A percentile compares a stretch with the other conserved stretches of the same genome.
These are phyloP conservation scores for Exobasidium rhododendri DNA, from an alignment of 1,284 basidiomycete genomes.

Conservation along the genomic window DNA sequence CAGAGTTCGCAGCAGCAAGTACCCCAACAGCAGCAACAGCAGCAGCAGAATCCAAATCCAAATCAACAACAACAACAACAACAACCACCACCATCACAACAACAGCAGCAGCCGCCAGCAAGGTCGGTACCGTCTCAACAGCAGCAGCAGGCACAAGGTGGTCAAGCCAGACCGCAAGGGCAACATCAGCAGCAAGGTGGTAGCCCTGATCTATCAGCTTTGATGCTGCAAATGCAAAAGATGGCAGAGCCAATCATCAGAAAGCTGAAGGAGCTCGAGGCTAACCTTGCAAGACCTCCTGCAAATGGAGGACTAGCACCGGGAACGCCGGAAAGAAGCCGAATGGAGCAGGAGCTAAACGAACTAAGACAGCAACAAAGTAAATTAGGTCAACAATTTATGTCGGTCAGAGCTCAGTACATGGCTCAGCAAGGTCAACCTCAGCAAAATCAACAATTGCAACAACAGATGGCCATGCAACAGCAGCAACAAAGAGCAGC, in stretches of 20 bases:
- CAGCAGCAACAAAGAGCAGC: slow-evolving; percentile 11
- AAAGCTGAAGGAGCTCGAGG: slow-evolving; percentile 24
- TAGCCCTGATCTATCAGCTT: slow-evolving; percentile 6
- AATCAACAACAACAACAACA: slow-evolving; percentile 31
- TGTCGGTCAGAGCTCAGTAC: slow-evolving; percentile 5
- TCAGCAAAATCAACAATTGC: slow-evolving; percentile 8
- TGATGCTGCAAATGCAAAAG: slow-evolving; percentile 9
- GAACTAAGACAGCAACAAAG: slow-evolving; percentile 39
- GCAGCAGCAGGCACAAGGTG: slow-evolving; percentile 23
- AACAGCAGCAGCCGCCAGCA: slow-evolving; percentile 17
- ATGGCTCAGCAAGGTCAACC: not conserved
- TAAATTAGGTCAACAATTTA: not conserved
- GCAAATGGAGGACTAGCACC: slow-evolving; percentile 20
- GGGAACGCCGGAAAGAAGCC: slow-evolving; percentile 37
- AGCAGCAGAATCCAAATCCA: slow-evolving; percentile 25
- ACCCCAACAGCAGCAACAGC: slow-evolving; percentile 10
- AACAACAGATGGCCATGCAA: slow-evolving; percentile 27
- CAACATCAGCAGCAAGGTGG: not conserved
- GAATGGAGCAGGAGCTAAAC: not conserved
- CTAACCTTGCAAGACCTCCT: slow-evolving; percentile 40
- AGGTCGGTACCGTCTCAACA: slow-evolving; percentile 25
- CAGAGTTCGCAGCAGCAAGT: not conserved
- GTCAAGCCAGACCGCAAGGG: slow-evolving; percentile 4
- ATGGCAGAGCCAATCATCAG: slow-evolving; percentile 10
- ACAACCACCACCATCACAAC: slow-evolving; percentile 22